A percentile compares a stretch with the other conserved stretches of the same genome.
Evolutionary conservation across 441 rosid genomes (phyloP).

Genomic region (Populus hybrid): DNA sequence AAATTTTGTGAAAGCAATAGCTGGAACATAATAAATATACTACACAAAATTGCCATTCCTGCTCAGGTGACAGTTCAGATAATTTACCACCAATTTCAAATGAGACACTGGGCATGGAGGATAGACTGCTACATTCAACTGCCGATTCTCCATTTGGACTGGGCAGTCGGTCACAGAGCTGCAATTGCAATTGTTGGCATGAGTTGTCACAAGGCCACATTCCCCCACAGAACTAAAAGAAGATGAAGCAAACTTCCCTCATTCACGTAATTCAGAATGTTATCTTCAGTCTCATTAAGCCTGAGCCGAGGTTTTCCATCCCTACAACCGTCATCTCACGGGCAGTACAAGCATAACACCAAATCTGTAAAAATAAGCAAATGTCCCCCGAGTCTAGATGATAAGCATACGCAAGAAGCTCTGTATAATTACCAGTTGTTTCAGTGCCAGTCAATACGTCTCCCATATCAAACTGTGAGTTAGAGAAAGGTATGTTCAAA

Average conservation of each 20-base stretch:
- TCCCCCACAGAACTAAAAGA: background rate
- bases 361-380: background rate
- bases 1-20: background rate
- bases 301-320: slow-evolving; percentile 60
- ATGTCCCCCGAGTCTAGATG: background rate
- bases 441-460: slow-evolving; percentile 53
- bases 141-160: slow-evolving; percentile 82
- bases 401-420: background rate
- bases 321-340: slow-evolving; percentile 79
- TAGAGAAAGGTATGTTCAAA: slow-evolving; percentile 9
- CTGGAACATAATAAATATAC: background rate
- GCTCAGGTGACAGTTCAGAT: slow-evolving; percentile 59
- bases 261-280: slow-evolving; percentile 51
- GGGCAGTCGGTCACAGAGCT: slow-evolving; percentile 79
- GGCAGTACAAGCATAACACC: slow-evolving; percentile 30
- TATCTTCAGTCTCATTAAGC: slow-evolving; percentile 60
- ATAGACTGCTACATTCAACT: slow-evolving; percentile 58
- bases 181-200: slow-evolving; percentile 12
- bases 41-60: slow-evolving; percentile 34
- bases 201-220: slow-evolving; percentile 20
- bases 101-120: slow-evolving; percentile 62
- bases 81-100: slow-evolving; percentile 68
- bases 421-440: slow-evolving; percentile 53
- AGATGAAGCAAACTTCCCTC: slow-evolving; percentile 32
- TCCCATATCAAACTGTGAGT: slow-evolving; percentile 58